Conservation (phyloP, 1,284 basidiomycete genomes). For the Puccinia hordei region DNA sequence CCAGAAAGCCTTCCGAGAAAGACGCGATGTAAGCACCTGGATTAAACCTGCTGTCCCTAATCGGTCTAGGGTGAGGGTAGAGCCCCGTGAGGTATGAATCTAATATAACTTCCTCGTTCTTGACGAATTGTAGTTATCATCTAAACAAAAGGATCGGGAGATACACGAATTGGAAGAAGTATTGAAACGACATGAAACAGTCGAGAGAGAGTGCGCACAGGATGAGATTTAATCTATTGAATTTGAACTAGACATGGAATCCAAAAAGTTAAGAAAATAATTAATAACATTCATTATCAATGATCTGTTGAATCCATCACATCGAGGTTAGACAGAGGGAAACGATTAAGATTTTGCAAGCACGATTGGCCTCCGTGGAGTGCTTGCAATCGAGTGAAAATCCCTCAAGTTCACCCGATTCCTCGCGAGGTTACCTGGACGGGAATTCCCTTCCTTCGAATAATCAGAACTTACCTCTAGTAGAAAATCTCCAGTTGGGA, state of each 20-base stretch:
- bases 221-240: background rate
- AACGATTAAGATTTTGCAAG: background rate
- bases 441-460: background rate
- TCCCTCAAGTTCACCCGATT: background rate
- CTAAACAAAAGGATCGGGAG: background rate
- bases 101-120: background rate
- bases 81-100: background rate
- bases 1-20: constrained; percentile 38
- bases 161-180: background rate
- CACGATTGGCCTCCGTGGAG: background rate
- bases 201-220: constrained; percentile 2
- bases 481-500: background rate
- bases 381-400: background rate
- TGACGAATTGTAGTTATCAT: background rate
- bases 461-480: background rate
- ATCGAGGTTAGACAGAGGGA: background rate
- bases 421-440: background rate
- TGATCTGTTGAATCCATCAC: background rate
- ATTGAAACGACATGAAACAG: background rate
- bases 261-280: background rate
- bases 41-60: background rate
- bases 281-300: background rate
- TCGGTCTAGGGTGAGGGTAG: background rate
- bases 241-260: background rate
- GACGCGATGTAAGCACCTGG: constrained; percentile 19